Percentiles rank a stretch among this genome's conserved stretches.
These are phyloP conservation scores for Neurospora africana DNA, from an alignment of 495 filamentous ascomycete genomes.

Conservation along the genomic window DNA sequence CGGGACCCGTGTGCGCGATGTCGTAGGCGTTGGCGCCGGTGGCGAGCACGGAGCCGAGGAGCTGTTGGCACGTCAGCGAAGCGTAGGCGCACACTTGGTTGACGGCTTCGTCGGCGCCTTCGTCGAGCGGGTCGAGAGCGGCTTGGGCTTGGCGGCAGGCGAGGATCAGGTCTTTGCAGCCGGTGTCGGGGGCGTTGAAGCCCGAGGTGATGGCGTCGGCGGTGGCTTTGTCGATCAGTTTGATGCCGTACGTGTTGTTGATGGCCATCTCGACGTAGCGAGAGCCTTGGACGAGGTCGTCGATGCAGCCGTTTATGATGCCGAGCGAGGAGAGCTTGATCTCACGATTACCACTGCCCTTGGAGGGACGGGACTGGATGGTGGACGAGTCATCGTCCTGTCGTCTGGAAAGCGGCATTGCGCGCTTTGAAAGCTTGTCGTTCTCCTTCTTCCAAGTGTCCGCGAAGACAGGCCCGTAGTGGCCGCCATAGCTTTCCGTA, in stretches of 20 bases:
- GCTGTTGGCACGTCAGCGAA: conserved; percentile 31
- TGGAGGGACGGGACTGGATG: conserved; percentile 24
- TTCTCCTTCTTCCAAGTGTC: conserved; percentile 54
- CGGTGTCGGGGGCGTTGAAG: conserved; percentile 32
- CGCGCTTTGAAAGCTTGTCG: neutral
- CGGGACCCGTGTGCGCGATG: conserved; percentile 38
- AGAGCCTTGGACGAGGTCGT: conserved; percentile 56
- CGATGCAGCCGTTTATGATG: conserved; percentile 67
- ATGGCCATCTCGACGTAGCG: conserved; percentile 58
- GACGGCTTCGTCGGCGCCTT: conserved; percentile 33
- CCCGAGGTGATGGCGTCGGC: conserved; percentile 27
- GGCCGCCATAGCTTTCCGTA: conserved; percentile 54
- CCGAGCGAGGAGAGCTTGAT: conserved; percentile 48
- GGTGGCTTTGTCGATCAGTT: conserved; percentile 42
- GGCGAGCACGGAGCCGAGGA: conserved; percentile 35
- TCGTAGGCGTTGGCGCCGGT: conserved; percentile 52
- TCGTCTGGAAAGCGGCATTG: conserved; percentile 19
- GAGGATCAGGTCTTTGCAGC: conserved; percentile 43
- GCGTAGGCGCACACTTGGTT: conserved; percentile 38
- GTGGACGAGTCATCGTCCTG: neutral
- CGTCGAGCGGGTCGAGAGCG: conserved; percentile 33
- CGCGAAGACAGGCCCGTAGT: conserved; percentile 54
- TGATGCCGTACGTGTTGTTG: conserved; percentile 67
- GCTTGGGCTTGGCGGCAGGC: conserved; percentile 36
- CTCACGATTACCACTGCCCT: conserved; percentile 34